phyloP scores from a whole-genome alignment of 495 filamentous ascomycete species.

The Xylaria acuta region DNA sequence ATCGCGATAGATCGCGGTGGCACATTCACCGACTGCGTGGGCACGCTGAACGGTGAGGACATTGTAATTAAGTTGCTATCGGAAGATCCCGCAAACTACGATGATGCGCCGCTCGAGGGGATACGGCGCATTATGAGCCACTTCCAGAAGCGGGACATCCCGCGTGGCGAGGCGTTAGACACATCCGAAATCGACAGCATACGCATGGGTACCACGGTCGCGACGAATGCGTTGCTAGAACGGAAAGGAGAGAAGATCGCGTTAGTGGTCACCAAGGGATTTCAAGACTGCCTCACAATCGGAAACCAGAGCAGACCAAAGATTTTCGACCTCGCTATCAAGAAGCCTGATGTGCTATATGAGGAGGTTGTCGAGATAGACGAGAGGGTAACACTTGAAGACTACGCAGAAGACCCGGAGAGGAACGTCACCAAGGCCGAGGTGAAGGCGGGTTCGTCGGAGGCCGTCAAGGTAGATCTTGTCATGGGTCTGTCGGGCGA shows the following conservation, averaged over 20 bases:
- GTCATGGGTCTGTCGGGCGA: constrained; percentile 74
- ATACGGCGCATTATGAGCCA: constrained; percentile 88
- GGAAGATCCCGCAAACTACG: constrained; percentile 88
- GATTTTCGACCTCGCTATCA: constrained; percentile 84
- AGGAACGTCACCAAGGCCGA: constrained; percentile 58
- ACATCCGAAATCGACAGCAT: constrained; percentile 84
- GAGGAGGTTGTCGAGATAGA: constrained; percentile 77
- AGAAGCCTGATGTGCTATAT: constrained; percentile 80
- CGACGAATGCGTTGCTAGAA: constrained; percentile 88
- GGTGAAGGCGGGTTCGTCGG: constrained; percentile 52
- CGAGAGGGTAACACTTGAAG: constrained; percentile 85
- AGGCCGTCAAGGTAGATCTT: constrained; percentile 56
- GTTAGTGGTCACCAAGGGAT: constrained; percentile 90
- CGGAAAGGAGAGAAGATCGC: constrained; percentile 93
- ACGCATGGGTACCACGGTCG: constrained; percentile 89
- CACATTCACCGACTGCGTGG: constrained; percentile 76
- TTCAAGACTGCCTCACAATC: constrained; percentile 88
- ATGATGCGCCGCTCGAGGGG: constrained; percentile 87
- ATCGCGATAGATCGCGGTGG: constrained; percentile 72
- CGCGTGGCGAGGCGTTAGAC: constrained; percentile 81
- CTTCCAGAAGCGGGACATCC: constrained; percentile 76
- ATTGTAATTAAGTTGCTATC: constrained; percentile 88
- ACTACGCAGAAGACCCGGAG: constrained; percentile 83
- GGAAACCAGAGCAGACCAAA: constrained; percentile 83
- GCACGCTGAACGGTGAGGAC: constrained; percentile 66